Evolutionary conservation across 2,329 filamentous ascomycete species (phyloP).

Genomic region (Amauroascus verrucosus): DNA sequence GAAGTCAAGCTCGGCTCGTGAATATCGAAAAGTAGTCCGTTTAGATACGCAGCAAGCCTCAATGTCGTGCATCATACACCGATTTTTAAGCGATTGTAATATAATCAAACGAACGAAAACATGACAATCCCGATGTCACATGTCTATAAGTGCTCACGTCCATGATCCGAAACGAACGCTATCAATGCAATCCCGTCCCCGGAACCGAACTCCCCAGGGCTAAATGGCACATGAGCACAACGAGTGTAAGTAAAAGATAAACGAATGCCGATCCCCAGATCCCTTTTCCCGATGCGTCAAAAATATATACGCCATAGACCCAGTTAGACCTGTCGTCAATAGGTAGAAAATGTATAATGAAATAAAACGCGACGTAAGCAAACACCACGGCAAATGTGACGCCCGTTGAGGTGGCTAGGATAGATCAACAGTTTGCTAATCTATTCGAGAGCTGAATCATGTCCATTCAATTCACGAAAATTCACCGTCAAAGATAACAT

Average conservation of each 20-base stretch:
- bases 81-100: slow-evolving; percentile 5
- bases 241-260: slow-evolving; percentile 23
- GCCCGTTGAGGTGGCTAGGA: background rate
- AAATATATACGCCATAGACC: slow-evolving; percentile 3
- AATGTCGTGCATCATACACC: background rate
- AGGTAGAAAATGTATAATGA: slow-evolving; percentile 4
- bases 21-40: background rate
- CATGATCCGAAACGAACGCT: slow-evolving; percentile 11
- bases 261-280: slow-evolving; percentile 9
- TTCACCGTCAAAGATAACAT: background rate
- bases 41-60: background rate
- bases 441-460: background rate
- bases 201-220: slow-evolving; percentile 7
- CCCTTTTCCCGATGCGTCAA: slow-evolving; percentile 1
- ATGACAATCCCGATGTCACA: slow-evolving; percentile 2
- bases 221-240: slow-evolving; percentile 13
- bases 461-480: background rate
- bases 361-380: background rate
- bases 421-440: background rate
- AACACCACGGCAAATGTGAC: background rate
- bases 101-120: slow-evolving; percentile 4
- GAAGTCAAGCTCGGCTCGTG: background rate
- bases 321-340: slow-evolving; percentile 1
- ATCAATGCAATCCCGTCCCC: slow-evolving; percentile 9
- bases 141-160: slow-evolving; percentile 13